A percentile compares a stretch with the other conserved stretches of the same genome.
Conservation (phyloP, 306 rosid species). For the Quercus variabilis region DNA sequence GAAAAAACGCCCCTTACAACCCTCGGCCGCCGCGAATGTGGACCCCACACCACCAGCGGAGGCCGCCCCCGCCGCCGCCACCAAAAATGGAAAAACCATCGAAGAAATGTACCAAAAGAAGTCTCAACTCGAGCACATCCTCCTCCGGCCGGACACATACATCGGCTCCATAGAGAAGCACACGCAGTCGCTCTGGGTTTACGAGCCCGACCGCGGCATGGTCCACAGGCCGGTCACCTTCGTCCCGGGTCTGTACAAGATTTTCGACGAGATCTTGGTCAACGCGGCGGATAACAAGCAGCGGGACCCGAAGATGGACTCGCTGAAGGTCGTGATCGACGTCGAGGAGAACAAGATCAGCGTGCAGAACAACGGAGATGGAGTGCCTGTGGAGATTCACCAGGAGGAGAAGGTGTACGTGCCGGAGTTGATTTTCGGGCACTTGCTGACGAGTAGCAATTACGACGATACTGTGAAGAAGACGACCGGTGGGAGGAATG, state of each 20-base stretch:
- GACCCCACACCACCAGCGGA: constrained; percentile 16
- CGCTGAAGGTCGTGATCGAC: constrained; percentile 61
- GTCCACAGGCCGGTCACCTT: constrained; percentile 60
- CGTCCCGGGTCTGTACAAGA: constrained; percentile 92
- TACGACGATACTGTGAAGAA: constrained; percentile 80
- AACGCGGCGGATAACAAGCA: constrained; percentile 97
- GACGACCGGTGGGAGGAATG: constrained; percentile 93
- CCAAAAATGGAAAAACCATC: constrained; percentile 40
- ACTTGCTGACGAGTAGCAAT: constrained; percentile 82
- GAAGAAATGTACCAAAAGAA: constrained; percentile 93
- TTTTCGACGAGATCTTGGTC: constrained; percentile 92
- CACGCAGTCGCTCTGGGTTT: constrained; percentile 82
- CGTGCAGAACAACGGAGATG: constrained; percentile 78
- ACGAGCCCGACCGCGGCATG: constrained; percentile 57
- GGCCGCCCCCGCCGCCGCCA: neutral
- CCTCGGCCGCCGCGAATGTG: constrained; percentile 56
- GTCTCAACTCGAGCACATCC: constrained; percentile 91
- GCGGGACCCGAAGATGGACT: constrained; percentile 74
- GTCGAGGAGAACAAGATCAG: constrained; percentile 49
- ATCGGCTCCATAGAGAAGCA: constrained; percentile 90
- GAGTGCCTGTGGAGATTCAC: constrained; percentile 89
- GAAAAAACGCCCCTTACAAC: constrained; percentile 63
- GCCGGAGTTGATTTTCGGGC: constrained; percentile 91
- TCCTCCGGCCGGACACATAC: constrained; percentile 93
- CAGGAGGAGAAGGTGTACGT: constrained; percentile 94